phyloP scores from a whole-genome alignment of 139 green algal species.

The Coccomyxa sp. region DNA sequence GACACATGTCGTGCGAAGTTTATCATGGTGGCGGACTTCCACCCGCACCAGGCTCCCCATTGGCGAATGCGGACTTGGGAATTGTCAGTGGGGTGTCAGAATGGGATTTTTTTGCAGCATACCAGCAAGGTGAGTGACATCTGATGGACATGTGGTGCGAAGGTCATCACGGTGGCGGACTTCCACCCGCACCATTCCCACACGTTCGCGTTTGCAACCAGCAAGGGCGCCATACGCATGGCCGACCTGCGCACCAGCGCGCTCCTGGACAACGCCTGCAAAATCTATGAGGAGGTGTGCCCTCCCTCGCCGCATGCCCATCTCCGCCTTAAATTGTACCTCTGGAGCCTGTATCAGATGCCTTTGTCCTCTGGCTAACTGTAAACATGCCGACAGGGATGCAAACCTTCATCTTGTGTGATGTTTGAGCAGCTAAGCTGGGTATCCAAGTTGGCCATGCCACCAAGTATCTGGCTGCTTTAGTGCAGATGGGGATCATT shows the following conservation, averaged over 20 bases:
- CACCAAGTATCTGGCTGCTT: too few species aligned
- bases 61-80: too few species aligned
- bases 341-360: too few species aligned
- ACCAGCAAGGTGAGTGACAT: too few species aligned
- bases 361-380: too few species aligned
- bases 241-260: constrained; percentile 87
- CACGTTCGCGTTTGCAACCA: constrained; percentile 89
- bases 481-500: too few species aligned
- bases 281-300: constrained; percentile 73
- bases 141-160: constrained; percentile 9
- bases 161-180: constrained; percentile 95
- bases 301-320: background rate
- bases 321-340: too few species aligned
- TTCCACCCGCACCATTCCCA: constrained; percentile 91
- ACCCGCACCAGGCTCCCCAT: constrained; percentile 83
- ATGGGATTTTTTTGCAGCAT: background rate
- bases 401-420: too few species aligned
- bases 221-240: constrained; percentile 93
- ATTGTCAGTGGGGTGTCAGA: too few species aligned
- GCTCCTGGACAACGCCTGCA: constrained; percentile 83
- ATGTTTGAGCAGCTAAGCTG: too few species aligned
- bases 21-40: constrained; percentile 95
- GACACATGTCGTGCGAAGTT: constrained; percentile 57
- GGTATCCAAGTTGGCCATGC: too few species aligned
- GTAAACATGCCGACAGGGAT: too few species aligned